These are phyloP conservation scores for Hevea brasiliensis DNA, from an alignment of 345 rosid genomes.

Conservation along the genomic window DNA sequence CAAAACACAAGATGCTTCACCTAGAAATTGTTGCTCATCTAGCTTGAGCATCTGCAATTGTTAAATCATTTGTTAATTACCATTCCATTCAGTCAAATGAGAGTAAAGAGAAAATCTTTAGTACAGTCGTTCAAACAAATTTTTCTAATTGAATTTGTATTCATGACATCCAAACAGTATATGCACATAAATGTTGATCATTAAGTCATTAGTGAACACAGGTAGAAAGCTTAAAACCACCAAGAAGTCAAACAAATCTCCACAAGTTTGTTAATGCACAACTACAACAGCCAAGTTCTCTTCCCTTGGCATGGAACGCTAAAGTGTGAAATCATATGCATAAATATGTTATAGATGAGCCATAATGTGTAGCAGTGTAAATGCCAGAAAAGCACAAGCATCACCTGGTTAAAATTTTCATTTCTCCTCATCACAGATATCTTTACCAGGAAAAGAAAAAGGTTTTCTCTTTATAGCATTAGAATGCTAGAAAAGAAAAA, in stretches of 20 bases:
- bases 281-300: neutral
- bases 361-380: neutral
- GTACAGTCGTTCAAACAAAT: neutral
- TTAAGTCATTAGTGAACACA: neutral
- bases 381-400: neutral
- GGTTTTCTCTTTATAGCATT: neutral
- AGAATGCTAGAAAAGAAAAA: neutral
- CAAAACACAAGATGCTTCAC: slow-evolving; percentile 61
- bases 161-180: neutral
- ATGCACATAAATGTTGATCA: neutral
- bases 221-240: neutral
- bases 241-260: neutral
- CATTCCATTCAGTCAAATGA: slow-evolving; percentile 6
- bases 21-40: slow-evolving; percentile 73
- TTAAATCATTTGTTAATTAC: slow-evolving; percentile 19
- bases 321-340: neutral
- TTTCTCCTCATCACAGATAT: neutral
- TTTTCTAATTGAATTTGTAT: neutral
- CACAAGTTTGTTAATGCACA: neutral
- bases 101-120: neutral
- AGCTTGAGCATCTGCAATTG: slow-evolving; percentile 65
- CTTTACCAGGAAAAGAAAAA: neutral
- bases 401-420: neutral
- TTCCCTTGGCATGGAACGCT: neutral
- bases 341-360: neutral